These are phyloP conservation scores for Monosporascus sp. DNA, from an alignment of 2,329 filamentous ascomycete genomes.

Conservation along the genomic window DNA sequence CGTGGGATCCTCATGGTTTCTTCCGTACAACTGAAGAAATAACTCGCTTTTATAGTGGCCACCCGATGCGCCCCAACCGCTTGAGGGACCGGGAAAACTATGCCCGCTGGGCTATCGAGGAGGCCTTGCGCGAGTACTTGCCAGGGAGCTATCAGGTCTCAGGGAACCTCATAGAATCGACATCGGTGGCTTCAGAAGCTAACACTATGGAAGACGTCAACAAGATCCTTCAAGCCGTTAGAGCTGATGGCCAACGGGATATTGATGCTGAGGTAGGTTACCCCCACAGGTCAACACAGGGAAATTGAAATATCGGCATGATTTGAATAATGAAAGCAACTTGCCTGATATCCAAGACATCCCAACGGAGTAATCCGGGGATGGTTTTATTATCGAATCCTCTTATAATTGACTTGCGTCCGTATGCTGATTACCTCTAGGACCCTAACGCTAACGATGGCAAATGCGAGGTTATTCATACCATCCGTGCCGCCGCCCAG, in stretches of 20 bases:
- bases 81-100: slow-evolving; percentile 12
- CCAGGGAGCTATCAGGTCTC: slow-evolving; percentile 8
- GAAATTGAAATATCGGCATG: no score
- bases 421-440: neutral
- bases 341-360: neutral
- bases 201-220: neutral
- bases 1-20: neutral
- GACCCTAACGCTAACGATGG: slow-evolving; percentile 4
- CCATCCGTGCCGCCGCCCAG: slow-evolving; percentile 14
- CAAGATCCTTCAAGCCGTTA: slow-evolving; percentile 10
- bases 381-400: neutral
- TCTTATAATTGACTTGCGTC: no score
- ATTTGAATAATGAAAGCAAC: neutral
- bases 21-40: neutral
- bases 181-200: slow-evolving; percentile 3
- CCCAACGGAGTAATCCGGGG: no score
- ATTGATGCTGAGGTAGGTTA: slow-evolving; percentile 17
- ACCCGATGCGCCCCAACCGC: neutral
- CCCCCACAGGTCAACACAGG: neutral
- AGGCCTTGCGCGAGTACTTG: slow-evolving; percentile 8
- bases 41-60: slow-evolving; percentile 6
- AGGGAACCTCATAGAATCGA: slow-evolving; percentile 12
- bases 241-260: slow-evolving; percentile 16
- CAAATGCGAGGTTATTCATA: slow-evolving; percentile 9
- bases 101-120: slow-evolving; percentile 14